Percentiles rank a stretch among this genome's conserved stretches.
Conservation (phyloP, 1,139 yeast species). For the Chernovozyma aurita region DNA sequence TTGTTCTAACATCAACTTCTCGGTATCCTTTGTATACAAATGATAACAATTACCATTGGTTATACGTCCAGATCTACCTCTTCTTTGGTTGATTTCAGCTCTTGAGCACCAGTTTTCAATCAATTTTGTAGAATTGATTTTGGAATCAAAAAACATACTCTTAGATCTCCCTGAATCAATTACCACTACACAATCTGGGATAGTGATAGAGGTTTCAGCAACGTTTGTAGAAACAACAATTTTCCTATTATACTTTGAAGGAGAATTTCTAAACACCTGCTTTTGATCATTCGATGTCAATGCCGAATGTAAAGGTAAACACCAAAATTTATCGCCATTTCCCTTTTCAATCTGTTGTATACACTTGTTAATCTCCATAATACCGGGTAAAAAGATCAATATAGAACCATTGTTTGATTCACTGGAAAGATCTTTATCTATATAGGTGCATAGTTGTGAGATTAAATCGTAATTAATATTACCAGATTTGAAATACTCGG, state of each 20-base stretch:
- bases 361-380: constrained; percentile 70
- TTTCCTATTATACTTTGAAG: constrained; percentile 51
- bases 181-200: constrained; percentile 91
- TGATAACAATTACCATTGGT: constrained; percentile 78
- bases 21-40: constrained; percentile 63
- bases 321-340: constrained; percentile 22
- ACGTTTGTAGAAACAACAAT: constrained; percentile 88
- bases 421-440: constrained; percentile 42
- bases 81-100: constrained; percentile 88
- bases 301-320: constrained; percentile 87
- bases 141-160: constrained; percentile 65
- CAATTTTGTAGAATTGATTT: constrained; percentile 63
- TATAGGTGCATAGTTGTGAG: constrained; percentile 47
- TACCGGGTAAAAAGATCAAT: constrained; percentile 84
- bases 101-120: constrained; percentile 84
- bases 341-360: constrained; percentile 20
- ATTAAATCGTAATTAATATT: constrained; percentile 72
- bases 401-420: constrained; percentile 64
- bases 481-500: constrained; percentile 59
- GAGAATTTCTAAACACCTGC: constrained; percentile 57
- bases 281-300: constrained; percentile 79
- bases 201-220: constrained; percentile 86
- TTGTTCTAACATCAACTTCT: constrained; percentile 55
- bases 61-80: constrained; percentile 99
- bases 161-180: constrained; percentile 87